Conservation (phyloP, 441 rosid genomes). For the Cnidoscolus chayamansa region DNA sequence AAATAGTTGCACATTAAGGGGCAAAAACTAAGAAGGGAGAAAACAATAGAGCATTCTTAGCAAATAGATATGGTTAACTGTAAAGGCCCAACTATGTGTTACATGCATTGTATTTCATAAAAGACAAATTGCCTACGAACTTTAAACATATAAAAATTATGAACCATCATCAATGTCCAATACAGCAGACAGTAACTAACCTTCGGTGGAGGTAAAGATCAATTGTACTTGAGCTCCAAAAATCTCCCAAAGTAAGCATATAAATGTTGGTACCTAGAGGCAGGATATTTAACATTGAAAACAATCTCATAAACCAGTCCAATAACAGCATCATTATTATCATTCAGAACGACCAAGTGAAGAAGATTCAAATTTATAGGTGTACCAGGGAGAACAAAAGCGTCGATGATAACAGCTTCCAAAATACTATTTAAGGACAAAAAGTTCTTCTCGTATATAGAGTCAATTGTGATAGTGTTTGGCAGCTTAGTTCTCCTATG, state of each 20-base stretch:
- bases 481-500: conserved; percentile 67
- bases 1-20: no score
- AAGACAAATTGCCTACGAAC: neutral
- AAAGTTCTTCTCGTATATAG: conserved; percentile 78
- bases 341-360: neutral
- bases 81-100: neutral
- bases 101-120: neutral
- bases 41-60: no score
- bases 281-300: conserved; percentile 8
- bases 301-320: conserved; percentile 3
- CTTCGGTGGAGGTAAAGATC: conserved; percentile 90
- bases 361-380: neutral
- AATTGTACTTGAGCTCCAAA: conserved; percentile 93
- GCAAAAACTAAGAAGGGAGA: no score
- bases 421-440: conserved; percentile 60
- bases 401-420: conserved; percentile 73
- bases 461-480: conserved; percentile 69
- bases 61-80: no score
- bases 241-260: conserved; percentile 89
- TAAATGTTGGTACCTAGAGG: conserved; percentile 75
- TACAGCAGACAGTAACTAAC: conserved; percentile 29
- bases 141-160: neutral
- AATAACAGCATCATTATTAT: neutral
- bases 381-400: conserved; percentile 71
- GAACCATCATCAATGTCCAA: neutral